phyloP scores from a whole-genome alignment of 352 stramenopile genomes.

The Globisporangium apiculatum region DNA sequence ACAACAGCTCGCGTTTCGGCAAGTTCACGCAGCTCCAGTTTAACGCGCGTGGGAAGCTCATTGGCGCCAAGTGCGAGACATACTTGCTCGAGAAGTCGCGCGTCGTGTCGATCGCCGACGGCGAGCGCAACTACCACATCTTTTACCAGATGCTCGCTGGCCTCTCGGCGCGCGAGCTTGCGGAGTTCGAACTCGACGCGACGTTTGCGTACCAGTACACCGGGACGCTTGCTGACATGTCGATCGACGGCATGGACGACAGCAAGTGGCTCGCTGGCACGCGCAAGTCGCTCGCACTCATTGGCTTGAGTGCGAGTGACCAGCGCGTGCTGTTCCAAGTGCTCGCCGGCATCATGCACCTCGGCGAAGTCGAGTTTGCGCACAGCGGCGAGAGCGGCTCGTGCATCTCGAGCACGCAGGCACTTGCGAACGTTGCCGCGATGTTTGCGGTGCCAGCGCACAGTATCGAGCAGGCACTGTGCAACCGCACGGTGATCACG shows the following conservation, averaged over 20 bases:
- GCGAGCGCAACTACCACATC: constrained; percentile 97
- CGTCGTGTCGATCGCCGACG: constrained; percentile 92
- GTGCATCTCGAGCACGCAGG: constrained; percentile 52
- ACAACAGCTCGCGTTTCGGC: constrained; percentile 89
- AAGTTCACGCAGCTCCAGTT: constrained; percentile 91
- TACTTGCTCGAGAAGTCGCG: constrained; percentile 96
- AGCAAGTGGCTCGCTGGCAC: constrained; percentile 77
- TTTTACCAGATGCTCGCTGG: constrained; percentile 93
- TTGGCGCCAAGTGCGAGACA: constrained; percentile 88
- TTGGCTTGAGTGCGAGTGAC: constrained; percentile 47
- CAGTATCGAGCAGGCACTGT: constrained; percentile 89
- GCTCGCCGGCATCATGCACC: constrained; percentile 89
- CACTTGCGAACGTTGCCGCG: constrained; percentile 69
- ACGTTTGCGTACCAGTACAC: constrained; percentile 70
- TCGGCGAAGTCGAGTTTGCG: constrained; percentile 94
- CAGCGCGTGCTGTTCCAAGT: constrained; percentile 81
- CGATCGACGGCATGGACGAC: constrained; percentile 81
- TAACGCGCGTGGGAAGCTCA: constrained; percentile 62
- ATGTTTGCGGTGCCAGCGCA: constrained; percentile 87
- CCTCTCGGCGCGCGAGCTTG: constrained; percentile 40
- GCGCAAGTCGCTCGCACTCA: constrained; percentile 71
- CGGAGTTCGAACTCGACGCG: constrained; percentile 59
- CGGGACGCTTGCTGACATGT: constrained; percentile 63
- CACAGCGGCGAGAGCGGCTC: constrained; percentile 66
- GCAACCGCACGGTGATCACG: constrained; percentile 89